phyloP scores from a whole-genome alignment of 345 rosid species.

The Linum trigynum region DNA sequence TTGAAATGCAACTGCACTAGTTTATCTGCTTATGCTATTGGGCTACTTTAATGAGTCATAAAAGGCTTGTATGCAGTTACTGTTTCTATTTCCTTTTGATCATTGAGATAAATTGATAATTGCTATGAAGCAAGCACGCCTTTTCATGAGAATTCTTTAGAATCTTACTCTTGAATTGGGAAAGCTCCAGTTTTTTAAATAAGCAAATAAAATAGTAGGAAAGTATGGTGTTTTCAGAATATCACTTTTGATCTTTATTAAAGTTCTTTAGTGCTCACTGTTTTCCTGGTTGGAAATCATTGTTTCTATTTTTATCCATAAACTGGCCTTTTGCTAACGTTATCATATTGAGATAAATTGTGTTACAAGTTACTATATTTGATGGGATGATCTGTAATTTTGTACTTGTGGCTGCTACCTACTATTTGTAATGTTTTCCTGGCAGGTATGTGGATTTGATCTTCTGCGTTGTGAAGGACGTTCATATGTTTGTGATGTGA shows the following conservation, averaged over 20 bases:
- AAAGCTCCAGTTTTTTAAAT: not conserved
- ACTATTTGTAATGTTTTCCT: slow-evolving; percentile 4
- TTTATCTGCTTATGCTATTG: slow-evolving; percentile 1
- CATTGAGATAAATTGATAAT: not conserved
- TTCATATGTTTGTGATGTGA: slow-evolving; percentile 96
- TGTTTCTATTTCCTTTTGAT: not conserved
- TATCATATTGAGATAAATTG: not conserved
- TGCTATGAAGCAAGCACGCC: not conserved
- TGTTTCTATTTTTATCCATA: not conserved
- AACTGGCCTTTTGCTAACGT: not conserved
- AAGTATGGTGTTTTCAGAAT: not conserved
- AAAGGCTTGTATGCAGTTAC: not conserved
- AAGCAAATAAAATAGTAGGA: not conserved
- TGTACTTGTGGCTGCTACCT: not conserved
- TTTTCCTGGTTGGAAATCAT: slow-evolving; percentile 5
- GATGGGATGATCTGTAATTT: not conserved
- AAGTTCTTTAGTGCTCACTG: slow-evolving; percentile 4
- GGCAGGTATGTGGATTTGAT: slow-evolving; percentile 98
- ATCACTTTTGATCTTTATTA: not conserved
- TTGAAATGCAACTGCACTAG: not conserved
- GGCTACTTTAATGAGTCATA: not conserved
- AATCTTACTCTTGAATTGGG: not conserved
- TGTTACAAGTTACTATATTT: not conserved
- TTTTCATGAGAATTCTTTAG: not conserved
- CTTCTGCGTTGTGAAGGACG: slow-evolving; percentile 94